Percentiles rank a stretch among this genome's conserved stretches.
These are phyloP conservation scores for Stagonosporopsis vannaccii DNA, from an alignment of 2,329 filamentous ascomycete genomes.

Conservation along the genomic window DNA sequence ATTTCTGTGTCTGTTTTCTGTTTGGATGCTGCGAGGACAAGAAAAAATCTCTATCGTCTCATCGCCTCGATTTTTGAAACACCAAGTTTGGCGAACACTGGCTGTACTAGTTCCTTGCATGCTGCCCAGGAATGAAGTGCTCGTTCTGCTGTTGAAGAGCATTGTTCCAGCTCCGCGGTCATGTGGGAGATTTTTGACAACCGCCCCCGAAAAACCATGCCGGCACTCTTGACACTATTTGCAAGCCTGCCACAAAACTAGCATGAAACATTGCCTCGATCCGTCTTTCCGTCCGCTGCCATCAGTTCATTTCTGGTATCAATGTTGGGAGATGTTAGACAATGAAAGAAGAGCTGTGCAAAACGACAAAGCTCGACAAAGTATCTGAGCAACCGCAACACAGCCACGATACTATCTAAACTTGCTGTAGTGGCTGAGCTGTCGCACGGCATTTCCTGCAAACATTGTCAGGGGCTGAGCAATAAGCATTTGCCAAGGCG, in stretches of 20 bases:
- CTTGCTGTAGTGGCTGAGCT: conserved; percentile 11
- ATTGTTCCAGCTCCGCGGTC: too few species aligned
- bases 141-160: too few species aligned
- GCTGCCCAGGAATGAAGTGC: too few species aligned
- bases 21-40: too few species aligned
- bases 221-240: not conserved
- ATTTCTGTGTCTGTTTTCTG: too few species aligned
- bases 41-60: too few species aligned
- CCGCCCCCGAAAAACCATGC: not conserved
- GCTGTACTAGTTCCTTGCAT: too few species aligned
- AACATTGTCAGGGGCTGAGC: conserved; percentile 1
- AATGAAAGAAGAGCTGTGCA: not conserved
- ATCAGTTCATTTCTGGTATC: not conserved
- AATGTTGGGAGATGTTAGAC: not conserved
- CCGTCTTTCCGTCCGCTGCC: not conserved
- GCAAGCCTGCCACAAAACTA: not conserved
- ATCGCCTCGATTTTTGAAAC: too few species aligned
- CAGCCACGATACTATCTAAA: conserved; percentile 2
- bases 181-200: too few species aligned
- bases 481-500: conserved; percentile 16
- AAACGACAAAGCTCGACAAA: not conserved
- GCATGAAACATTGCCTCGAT: not conserved
- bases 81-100: too few species aligned
- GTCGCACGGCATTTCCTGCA: not conserved
- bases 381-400: not conserved